Conservation (phyloP, 768 basidiomycete species). For the Boletellus ananiceps region DNA sequence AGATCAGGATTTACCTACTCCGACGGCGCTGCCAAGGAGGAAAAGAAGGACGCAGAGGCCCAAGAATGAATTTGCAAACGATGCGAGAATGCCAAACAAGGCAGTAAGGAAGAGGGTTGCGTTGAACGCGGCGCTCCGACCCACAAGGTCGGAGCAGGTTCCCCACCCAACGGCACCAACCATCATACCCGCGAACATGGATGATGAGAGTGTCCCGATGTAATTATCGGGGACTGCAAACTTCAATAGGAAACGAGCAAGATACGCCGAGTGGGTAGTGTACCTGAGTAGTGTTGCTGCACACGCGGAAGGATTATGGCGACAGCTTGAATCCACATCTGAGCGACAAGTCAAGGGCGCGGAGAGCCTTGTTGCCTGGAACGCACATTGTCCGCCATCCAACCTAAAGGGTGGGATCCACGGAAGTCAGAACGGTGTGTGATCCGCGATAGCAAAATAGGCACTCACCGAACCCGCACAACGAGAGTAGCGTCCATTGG, state of each 20-base stretch:
- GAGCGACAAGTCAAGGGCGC: constrained; percentile 26
- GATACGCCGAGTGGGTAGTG: constrained; percentile 18
- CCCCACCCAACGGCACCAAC: constrained; percentile 90
- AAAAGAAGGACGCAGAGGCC: constrained; percentile 76
- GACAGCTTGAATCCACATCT: constrained; percentile 94
- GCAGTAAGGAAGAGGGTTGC: constrained; percentile 87
- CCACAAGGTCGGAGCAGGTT: constrained; percentile 85
- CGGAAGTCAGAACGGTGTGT: neutral
- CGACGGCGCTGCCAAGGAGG: constrained; percentile 88
- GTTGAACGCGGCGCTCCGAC: constrained; percentile 88
- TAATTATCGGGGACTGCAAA: constrained; percentile 62
- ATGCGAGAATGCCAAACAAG: constrained; percentile 78
- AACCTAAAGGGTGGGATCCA: constrained; percentile 45
- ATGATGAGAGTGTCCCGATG: constrained; percentile 80
- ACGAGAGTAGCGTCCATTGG: constrained; percentile 74
- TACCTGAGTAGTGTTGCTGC: constrained; percentile 81
- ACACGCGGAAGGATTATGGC: constrained; percentile 96
- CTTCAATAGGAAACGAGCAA: constrained; percentile 14
- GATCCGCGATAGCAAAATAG: neutral
- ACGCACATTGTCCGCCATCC: constrained; percentile 89
- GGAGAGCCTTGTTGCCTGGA: neutral
- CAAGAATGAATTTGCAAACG: constrained; percentile 64
- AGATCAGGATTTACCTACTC: constrained; percentile 48
- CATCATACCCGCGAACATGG: constrained; percentile 98
- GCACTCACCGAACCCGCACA: constrained; percentile 88